Base-by-base conservation (phyloP, 179 eudicot genomes). In the Spergularia azorica region DNA sequence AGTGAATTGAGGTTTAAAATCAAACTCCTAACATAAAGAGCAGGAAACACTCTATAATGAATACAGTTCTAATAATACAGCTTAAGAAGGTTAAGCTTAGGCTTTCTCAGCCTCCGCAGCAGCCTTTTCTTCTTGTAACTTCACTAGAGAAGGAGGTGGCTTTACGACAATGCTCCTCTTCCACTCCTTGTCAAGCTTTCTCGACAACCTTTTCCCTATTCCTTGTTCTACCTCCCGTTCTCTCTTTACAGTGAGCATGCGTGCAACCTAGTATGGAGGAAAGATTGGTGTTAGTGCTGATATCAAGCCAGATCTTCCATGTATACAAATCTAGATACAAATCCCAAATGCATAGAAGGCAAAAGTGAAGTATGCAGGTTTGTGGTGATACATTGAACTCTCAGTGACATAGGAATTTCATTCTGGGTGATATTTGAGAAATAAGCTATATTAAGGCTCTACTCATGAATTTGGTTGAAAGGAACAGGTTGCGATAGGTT, bases 141-240 rank as follows among this genome's bases (percentile, higher is more conserved):
- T 92, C 81, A 66, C 79, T 62, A 94, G 73, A 62, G 97, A 89
- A 54, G 97, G 90, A 20, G 96, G 97, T 70, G 96, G 97, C 82
- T 87, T 88, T 15, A 89, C 82, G 70, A 89, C 91, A 60, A 94
- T 88, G 87, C 86, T 90, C 76, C 86, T 86, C 87, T 87, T 90
- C 98, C 98, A 92, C 82, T 89, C 82, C 56, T 81, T 79, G 73
- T 94, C 94, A 9, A 90, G 93, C 85, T 94, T 94, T 83, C 98
- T 89, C 8, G 98, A 94, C 73, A 86, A 36, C 84, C 98, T 92
- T 83, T 89, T 92, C 79, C 82, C 88, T 38, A 92, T 82, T 58
- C 98, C 98, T 81, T 94, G 88, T 41, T 88, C 97, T 17, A 94
- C 50, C 86, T 94, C 98, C 76, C 96, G 88, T 79, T 94, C 97